These are phyloP conservation scores for Haberlea rhodopensis DNA, from an alignment of 257 asterid genomes.

Conservation along the genomic window DNA sequence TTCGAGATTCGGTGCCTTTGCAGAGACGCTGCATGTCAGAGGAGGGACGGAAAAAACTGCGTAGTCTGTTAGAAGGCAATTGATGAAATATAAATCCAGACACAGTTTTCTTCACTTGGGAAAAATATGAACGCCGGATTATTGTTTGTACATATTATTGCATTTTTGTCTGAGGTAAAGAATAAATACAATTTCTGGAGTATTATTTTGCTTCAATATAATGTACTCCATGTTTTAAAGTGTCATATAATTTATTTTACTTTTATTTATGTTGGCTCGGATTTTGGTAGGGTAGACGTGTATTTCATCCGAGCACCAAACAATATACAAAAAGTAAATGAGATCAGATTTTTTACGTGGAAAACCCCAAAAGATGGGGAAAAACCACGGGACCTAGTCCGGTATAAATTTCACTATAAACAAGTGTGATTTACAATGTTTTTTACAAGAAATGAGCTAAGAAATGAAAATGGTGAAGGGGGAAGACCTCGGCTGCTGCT, in stretches of 20 bases:
- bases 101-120: slow-evolving; percentile 13
- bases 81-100: slow-evolving; percentile 22
- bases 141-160: slow-evolving; percentile 33
- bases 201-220: neutral
- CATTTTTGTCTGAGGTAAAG: neutral
- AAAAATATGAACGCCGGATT: slow-evolving; percentile 6
- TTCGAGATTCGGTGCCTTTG: slow-evolving; percentile 33
- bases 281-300: too few relatives aligned
- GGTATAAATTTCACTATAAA: too few relatives aligned
- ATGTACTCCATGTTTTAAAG: neutral
- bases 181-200: neutral
- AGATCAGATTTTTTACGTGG: too few relatives aligned
- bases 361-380: too few relatives aligned
- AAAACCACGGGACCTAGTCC: too few relatives aligned
- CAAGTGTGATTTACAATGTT: too few relatives aligned
- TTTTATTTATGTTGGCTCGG: too few relatives aligned
- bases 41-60: slow-evolving; percentile 64
- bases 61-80: slow-evolving; percentile 54
- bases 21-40: slow-evolving; percentile 65
- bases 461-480: too few relatives aligned
- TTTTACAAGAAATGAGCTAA: too few relatives aligned
- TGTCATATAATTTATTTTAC: neutral
- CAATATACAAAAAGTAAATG: too few relatives aligned
- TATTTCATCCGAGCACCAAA: too few relatives aligned
- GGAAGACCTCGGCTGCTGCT: too few relatives aligned